phyloP scores from a whole-genome alignment of 139 green algal species.

The Nannochloris sp. region DNA sequence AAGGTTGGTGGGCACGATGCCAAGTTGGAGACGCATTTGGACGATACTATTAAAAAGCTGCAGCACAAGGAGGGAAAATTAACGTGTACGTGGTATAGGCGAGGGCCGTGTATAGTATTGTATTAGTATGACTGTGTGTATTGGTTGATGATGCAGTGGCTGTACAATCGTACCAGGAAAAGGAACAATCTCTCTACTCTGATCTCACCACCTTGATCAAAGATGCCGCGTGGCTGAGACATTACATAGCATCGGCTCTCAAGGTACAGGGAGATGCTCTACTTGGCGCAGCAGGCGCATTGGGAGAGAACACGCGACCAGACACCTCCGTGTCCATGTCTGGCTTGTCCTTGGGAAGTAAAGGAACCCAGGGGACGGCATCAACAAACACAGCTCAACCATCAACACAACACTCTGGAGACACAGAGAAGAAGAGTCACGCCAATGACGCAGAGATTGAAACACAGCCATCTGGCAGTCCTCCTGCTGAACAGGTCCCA shows the following conservation, averaged over 20 bases:
- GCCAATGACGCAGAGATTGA: too few species aligned
- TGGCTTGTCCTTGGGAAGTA: background rate
- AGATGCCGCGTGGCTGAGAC: constrained; percentile 19
- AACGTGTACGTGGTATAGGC: background rate
- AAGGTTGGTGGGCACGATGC: constrained; percentile 6
- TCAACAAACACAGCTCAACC: too few species aligned
- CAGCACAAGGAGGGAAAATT: constrained; percentile 68
- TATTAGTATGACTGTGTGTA: background rate
- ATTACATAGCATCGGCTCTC: constrained; percentile 21
- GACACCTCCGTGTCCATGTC: constrained; percentile 2
- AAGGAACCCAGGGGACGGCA: background rate
- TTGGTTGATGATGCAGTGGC: background rate
- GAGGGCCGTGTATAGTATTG: background rate
- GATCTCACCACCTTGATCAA: constrained; percentile 27
- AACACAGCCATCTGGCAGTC: background rate
- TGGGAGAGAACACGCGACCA: constrained; percentile 3
- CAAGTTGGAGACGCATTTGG: constrained; percentile 45
- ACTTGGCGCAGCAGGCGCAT: background rate
- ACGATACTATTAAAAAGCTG: constrained; percentile 39
- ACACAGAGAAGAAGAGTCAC: too few species aligned
- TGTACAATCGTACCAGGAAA: constrained; percentile 31
- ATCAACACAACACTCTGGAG: too few species aligned
- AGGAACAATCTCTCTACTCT: constrained; percentile 40
- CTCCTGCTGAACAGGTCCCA: background rate
- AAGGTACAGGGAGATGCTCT: constrained; percentile 12